Percentiles rank a stretch among this genome's conserved stretches.
These are phyloP conservation scores for Letharia columbiana DNA, from an alignment of 495 filamentous ascomycete genomes.

Conservation along the genomic window DNA sequence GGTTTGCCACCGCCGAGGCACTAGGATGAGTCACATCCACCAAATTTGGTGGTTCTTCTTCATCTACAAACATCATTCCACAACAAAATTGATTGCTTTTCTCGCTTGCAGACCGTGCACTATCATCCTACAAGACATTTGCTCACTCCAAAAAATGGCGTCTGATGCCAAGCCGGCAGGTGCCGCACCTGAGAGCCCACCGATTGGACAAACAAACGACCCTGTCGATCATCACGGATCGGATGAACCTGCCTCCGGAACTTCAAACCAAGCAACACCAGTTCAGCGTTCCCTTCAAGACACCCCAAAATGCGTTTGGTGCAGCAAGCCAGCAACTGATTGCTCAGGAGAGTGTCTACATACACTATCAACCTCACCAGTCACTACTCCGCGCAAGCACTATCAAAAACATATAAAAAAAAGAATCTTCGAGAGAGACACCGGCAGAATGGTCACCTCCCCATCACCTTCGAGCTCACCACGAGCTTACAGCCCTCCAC, in stretches of 20 bases:
- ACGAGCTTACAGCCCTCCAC: conserved; percentile 79
- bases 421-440: background rate
- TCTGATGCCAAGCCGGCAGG: background rate
- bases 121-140: background rate
- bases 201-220: background rate
- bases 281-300: background rate
- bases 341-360: conserved; percentile 1
- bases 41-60: conserved; percentile 66
- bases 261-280: background rate
- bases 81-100: conserved; percentile 1
- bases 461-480: conserved; percentile 61
- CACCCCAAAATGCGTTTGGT: background rate
- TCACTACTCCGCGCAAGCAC: background rate
- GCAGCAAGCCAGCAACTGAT: background rate
- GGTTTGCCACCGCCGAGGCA: conserved; percentile 21
- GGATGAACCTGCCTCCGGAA: background rate
- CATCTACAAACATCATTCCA: conserved; percentile 27
- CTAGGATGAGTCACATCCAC: conserved; percentile 37
- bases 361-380: background rate
- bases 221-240: background rate
- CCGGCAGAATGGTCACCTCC: background rate
- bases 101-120: background rate
- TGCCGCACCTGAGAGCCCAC: background rate
- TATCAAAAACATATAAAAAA: conserved; percentile 1
- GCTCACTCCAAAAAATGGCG: background rate